These are phyloP conservation scores for Datisca glomerata DNA, from an alignment of 306 rosid species.

Conservation along the genomic window DNA sequence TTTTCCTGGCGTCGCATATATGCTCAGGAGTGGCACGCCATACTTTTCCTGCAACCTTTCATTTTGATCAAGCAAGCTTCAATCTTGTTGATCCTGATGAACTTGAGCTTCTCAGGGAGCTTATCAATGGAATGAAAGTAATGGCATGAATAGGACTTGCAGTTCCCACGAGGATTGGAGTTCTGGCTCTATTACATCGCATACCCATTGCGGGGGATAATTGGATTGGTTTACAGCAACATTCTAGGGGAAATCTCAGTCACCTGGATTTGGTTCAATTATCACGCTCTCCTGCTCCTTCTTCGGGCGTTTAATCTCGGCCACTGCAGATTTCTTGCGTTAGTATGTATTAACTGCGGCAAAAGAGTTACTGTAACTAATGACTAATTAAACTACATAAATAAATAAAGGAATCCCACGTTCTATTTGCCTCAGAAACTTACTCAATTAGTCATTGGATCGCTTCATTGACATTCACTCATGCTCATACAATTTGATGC, in stretches of 20 bases:
- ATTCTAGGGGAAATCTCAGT: slow-evolving; percentile 74
- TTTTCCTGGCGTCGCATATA: slow-evolving; percentile 29
- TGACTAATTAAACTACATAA: too few relatives aligned
- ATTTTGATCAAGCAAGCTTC: slow-evolving; percentile 12
- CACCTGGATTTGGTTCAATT: slow-evolving; percentile 53
- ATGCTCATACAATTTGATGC: too few relatives aligned
- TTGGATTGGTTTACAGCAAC: slow-evolving; percentile 80
- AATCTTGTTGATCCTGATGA: slow-evolving; percentile 11
- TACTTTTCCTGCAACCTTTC: slow-evolving; percentile 8
- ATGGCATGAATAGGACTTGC: not conserved
- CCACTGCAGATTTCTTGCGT: slow-evolving; percentile 58
- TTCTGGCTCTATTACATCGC: slow-evolving; percentile 71
- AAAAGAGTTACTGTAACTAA: not conserved
- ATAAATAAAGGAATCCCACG: too few relatives aligned
- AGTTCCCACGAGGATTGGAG: slow-evolving; percentile 39
- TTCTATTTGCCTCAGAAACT: slow-evolving; percentile 41
- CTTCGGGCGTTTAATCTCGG: slow-evolving; percentile 80
- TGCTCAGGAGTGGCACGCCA: slow-evolving; percentile 19
- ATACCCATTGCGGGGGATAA: slow-evolving; percentile 72
- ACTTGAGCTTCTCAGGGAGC: slow-evolving; percentile 43
- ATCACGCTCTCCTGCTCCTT: slow-evolving; percentile 71
- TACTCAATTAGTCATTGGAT: too few relatives aligned
- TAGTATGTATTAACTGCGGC: slow-evolving; percentile 29
- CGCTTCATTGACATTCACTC: too few relatives aligned
- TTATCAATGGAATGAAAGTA: slow-evolving; percentile 14